A percentile compares a stretch with the other conserved stretches of the same genome.
phyloP scores from a whole-genome alignment of 2,329 filamentous ascomycete genomes.

The Orbilia ellipsospora region DNA sequence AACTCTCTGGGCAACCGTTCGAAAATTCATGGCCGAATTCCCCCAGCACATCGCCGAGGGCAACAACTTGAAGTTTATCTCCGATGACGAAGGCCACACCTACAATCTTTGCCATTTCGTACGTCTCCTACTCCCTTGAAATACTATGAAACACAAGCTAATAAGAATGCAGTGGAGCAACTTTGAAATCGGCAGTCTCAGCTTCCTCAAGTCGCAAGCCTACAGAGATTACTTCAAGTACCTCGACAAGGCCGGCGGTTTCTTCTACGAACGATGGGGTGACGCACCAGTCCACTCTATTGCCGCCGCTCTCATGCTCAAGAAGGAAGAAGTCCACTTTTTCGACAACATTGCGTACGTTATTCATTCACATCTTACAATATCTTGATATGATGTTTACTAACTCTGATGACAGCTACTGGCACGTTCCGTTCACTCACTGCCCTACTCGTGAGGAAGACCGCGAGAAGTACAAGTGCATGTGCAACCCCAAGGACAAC shows the following conservation, averaged over 20 bases:
- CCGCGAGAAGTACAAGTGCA: slow-evolving; percentile 85
- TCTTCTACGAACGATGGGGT: slow-evolving; percentile 86
- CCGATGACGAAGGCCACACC: slow-evolving; percentile 86
- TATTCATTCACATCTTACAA: too few species aligned
- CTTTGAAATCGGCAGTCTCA: slow-evolving; percentile 93
- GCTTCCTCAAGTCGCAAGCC: slow-evolving; percentile 89
- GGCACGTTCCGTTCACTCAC: slow-evolving; percentile 97
- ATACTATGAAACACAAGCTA: slow-evolving; percentile 2
- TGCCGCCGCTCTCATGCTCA: slow-evolving; percentile 83
- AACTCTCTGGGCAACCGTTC: slow-evolving; percentile 92
- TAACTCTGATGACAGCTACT: slow-evolving; percentile 69
- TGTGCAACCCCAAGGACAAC: slow-evolving; percentile 95
- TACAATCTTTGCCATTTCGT: slow-evolving; percentile 99
- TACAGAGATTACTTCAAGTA: slow-evolving; percentile 92
- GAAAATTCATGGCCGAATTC: slow-evolving; percentile 90
- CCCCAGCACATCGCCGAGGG: slow-evolving; percentile 85
- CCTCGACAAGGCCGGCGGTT: slow-evolving; percentile 90
- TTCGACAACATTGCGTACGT: slow-evolving; percentile 89
- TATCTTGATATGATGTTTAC: neutral
- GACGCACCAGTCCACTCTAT: slow-evolving; percentile 99
- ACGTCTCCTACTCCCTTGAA: slow-evolving; percentile 63
- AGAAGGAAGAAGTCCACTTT: slow-evolving; percentile 96
- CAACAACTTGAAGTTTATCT: slow-evolving; percentile 91
- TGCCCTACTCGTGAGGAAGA: slow-evolving; percentile 91
- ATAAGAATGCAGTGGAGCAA: slow-evolving; percentile 84